These are phyloP conservation scores for Aspergillus sclerotiicarbonarius DNA, from an alignment of 495 filamentous ascomycete genomes.

Conservation along the genomic window DNA sequence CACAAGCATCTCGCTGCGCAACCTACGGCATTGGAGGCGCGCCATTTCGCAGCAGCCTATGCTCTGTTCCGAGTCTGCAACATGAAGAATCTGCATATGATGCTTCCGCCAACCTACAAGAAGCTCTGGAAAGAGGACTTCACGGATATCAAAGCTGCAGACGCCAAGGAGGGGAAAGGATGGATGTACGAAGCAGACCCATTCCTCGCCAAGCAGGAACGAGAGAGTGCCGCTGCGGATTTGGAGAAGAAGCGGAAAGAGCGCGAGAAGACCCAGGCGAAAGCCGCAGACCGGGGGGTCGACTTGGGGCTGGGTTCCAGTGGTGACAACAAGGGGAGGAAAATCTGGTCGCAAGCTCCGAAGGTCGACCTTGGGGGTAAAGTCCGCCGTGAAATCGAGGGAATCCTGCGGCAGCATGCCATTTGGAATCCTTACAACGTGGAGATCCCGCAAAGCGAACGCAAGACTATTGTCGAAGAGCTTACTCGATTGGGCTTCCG, in stretches of 20 bases:
- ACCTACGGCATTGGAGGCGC: constrained; percentile 79
- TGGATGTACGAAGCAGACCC: constrained; percentile 98
- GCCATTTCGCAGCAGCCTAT: constrained; percentile 89
- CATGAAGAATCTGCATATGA: constrained; percentile 91
- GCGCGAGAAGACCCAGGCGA: constrained; percentile 58
- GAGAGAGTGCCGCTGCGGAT: constrained; percentile 69
- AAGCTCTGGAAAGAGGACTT: constrained; percentile 87
- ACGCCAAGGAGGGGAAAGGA: constrained; percentile 68
- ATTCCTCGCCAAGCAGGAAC: constrained; percentile 73
- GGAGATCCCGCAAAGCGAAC: constrained; percentile 56
- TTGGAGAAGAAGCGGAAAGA: constrained; percentile 70
- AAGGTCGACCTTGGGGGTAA: constrained; percentile 89
- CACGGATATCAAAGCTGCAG: constrained; percentile 70
- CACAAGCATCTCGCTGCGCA: constrained; percentile 66
- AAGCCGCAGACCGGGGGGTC: constrained; percentile 54
- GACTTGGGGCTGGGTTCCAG: constrained; percentile 34
- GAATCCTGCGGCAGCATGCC: constrained; percentile 68
- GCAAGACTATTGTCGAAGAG: constrained; percentile 65
- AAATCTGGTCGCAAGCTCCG: constrained; percentile 80
- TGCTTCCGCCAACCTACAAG: constrained; percentile 85
- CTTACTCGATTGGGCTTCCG: constrained; percentile 77
- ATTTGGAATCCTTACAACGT: constrained; percentile 83
- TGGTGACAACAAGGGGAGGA: constrained; percentile 39
- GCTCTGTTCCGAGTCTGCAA: constrained; percentile 86
- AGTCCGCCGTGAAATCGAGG: constrained; percentile 74